Conservation (phyloP, 257 asterid genomes). For the Primulina huaijiensis region DNA sequence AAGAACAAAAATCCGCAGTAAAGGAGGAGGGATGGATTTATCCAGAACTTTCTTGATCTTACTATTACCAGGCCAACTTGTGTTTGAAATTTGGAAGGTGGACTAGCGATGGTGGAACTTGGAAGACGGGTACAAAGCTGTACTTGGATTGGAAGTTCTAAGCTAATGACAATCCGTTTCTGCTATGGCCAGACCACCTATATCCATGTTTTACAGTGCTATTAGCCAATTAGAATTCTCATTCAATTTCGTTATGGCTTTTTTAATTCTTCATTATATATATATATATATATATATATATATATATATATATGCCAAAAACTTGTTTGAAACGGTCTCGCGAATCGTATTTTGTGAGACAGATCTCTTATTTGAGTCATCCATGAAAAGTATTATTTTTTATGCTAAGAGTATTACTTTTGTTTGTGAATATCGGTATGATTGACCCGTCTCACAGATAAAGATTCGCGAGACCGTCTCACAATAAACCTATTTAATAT, state of each 20-base stretch:
- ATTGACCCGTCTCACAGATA: too few relatives aligned
- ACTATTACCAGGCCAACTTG: conserved; percentile 20
- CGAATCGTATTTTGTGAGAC: too few relatives aligned
- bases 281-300: too few relatives aligned
- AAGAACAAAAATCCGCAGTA: neutral
- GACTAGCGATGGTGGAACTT: neutral
- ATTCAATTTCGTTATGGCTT: neutral
- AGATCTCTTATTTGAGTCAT: too few relatives aligned
- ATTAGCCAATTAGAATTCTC: neutral
- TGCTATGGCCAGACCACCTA: conserved; percentile 14
- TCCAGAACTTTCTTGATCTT: conserved; percentile 23
- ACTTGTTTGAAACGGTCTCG: too few relatives aligned
- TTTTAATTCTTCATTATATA: neutral
- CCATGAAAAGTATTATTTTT: too few relatives aligned
- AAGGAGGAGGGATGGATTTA: conserved; percentile 3
- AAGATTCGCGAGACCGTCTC: too few relatives aligned
- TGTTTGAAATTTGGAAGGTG: neutral
- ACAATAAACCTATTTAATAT: too few relatives aligned
- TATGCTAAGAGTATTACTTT: too few relatives aligned
- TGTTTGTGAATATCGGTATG: too few relatives aligned
- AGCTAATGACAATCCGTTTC: neutral
- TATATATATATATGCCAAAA: too few relatives aligned
- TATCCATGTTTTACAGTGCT: neutral
- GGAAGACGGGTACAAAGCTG: neutral
- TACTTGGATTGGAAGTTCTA: conserved; percentile 20